Conservation (phyloP, 805 yeast species). For the Zygosaccharomyces kombuchaensis region DNA sequence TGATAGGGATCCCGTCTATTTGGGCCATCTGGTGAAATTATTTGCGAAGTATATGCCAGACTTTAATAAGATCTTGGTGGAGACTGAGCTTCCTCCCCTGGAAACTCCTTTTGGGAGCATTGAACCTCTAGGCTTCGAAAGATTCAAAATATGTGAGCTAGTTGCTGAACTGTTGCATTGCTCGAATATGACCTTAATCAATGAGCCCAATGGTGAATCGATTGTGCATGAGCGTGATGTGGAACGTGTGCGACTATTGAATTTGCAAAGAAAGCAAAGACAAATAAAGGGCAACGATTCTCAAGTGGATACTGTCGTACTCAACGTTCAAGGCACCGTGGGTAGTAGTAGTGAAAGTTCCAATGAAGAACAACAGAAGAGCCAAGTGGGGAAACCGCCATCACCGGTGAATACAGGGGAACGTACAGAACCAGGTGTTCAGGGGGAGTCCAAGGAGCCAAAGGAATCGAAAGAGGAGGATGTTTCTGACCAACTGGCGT, state of each 20-base stretch:
- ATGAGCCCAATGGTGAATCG: conserved; percentile 67
- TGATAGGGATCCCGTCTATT: conserved; percentile 85
- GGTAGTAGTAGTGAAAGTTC: conserved; percentile 2
- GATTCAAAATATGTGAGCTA: conserved; percentile 88
- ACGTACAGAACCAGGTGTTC: background rate
- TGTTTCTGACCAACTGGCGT: conserved; percentile 6
- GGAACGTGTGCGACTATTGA: conserved; percentile 41
- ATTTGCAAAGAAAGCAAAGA: conserved; percentile 17
- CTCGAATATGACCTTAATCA: conserved; percentile 88
- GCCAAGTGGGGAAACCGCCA: background rate
- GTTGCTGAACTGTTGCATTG: conserved; percentile 94
- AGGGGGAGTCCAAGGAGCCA: background rate
- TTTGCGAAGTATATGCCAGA: conserved; percentile 69
- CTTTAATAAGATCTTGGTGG: conserved; percentile 58
- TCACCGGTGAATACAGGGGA: background rate
- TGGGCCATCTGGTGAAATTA: conserved; percentile 77
- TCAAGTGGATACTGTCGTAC: conserved; percentile 16
- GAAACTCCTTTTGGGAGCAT: conserved; percentile 49
- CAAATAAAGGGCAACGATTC: conserved; percentile 9
- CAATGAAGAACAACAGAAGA: conserved; percentile 18
- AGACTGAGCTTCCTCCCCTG: conserved; percentile 34
- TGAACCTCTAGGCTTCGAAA: conserved; percentile 86
- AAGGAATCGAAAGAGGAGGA: conserved; percentile 1
- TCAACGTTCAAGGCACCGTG: conserved; percentile 8
- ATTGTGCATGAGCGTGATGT: conserved; percentile 67